Evolutionary conservation across 306 rosid species (phyloP).

Genomic region (Cucurbita moschata): DNA sequence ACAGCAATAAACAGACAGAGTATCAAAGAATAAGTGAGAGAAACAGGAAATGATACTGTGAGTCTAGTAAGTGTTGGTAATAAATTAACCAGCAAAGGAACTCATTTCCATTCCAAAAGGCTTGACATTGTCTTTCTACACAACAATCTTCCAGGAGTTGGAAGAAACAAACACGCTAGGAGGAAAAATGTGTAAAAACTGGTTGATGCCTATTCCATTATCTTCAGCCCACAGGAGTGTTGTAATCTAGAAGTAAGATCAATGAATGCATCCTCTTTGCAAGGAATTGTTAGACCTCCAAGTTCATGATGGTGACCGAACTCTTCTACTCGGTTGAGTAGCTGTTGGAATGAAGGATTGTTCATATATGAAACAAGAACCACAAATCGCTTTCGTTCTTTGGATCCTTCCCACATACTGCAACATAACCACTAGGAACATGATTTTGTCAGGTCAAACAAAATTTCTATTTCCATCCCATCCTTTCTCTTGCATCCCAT

Average conservation of each 20-base stretch:
- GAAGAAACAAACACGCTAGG: background rate
- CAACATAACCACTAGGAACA: too few species aligned
- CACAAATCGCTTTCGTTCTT: background rate
- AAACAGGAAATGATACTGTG: background rate
- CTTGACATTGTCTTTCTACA: background rate
- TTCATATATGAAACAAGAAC: too few species aligned
- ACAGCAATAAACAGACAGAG: background rate
- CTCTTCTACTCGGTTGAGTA: too few species aligned
- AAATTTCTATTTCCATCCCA: too few species aligned
- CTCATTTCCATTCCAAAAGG: background rate
- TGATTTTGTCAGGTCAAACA: too few species aligned
- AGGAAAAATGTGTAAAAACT: background rate
- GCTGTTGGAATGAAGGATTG: too few species aligned
- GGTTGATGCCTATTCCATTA: background rate
- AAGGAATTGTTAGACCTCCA: conserved; percentile 1
- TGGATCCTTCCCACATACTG: too few species aligned
- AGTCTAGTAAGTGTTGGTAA: too few species aligned
- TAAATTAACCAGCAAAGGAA: too few species aligned
- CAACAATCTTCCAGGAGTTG: background rate
- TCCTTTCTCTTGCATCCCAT: too few species aligned
- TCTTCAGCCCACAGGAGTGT: background rate
- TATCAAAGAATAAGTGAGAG: background rate
- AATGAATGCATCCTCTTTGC: background rate
- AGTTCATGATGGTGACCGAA: background rate
- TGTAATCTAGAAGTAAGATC: background rate